Conservation (phyloP, 805 yeast species). For the Metschnikowia bowlesiae region DNA sequence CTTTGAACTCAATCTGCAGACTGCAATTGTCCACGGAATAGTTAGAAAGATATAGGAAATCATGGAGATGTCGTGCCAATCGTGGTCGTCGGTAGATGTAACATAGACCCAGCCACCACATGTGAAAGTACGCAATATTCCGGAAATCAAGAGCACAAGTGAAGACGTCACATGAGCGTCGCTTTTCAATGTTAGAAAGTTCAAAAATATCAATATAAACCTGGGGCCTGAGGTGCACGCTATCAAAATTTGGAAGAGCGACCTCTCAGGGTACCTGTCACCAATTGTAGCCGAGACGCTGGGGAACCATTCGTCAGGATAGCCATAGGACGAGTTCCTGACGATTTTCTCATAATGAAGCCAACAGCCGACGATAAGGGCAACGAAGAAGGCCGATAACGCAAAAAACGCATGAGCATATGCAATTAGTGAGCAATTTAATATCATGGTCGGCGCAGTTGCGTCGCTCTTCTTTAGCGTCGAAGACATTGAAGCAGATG, state of each 20-base stretch:
- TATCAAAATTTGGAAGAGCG: slow-evolving; percentile 83
- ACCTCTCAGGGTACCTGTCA: slow-evolving; percentile 93
- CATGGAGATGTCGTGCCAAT: slow-evolving; percentile 95
- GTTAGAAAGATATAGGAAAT: slow-evolving; percentile 83
- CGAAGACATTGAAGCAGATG: background rate
- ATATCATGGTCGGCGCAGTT: slow-evolving; percentile 9
- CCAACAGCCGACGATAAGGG: slow-evolving; percentile 66
- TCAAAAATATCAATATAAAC: slow-evolving; percentile 56
- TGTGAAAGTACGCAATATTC: slow-evolving; percentile 84
- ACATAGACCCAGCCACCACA: slow-evolving; percentile 99
- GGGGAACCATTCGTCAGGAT: slow-evolving; percentile 99
- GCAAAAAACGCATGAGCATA: slow-evolving; percentile 72
- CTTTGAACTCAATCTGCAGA: slow-evolving; percentile 48
- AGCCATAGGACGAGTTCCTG: slow-evolving; percentile 77
- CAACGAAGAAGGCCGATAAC: slow-evolving; percentile 66
- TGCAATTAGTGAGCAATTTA: slow-evolving; percentile 68
- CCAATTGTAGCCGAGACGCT: slow-evolving; percentile 97
- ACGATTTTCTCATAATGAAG: slow-evolving; percentile 89
- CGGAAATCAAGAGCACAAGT: slow-evolving; percentile 47
- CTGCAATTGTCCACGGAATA: slow-evolving; percentile 80
- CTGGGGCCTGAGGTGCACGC: slow-evolving; percentile 94
- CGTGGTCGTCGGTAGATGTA: slow-evolving; percentile 96
- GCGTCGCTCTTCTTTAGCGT: background rate
- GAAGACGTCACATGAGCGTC: slow-evolving; percentile 31
- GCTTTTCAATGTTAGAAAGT: slow-evolving; percentile 45